Percentiles rank a stretch among this genome's conserved stretches.
These are phyloP conservation scores for Rhodosporidiobolus sp. DNA, from an alignment of 768 basidiomycete species.

Conservation along the genomic window DNA sequence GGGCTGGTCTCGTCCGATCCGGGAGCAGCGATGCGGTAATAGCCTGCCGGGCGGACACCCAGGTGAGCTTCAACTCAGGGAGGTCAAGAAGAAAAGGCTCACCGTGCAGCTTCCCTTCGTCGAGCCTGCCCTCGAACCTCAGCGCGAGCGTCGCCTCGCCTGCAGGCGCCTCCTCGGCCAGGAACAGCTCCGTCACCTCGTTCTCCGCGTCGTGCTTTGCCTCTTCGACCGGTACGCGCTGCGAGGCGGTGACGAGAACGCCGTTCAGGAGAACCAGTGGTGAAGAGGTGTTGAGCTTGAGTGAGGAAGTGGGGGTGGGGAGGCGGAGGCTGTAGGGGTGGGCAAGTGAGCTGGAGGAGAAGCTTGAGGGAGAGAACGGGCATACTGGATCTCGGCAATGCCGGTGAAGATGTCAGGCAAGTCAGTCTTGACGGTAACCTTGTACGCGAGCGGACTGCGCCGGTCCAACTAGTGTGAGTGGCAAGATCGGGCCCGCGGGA, in stretches of 20 bases:
- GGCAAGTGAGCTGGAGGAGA: not conserved
- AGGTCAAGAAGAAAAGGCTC: not conserved
- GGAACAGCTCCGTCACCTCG: not conserved
- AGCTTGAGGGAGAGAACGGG: too few species aligned
- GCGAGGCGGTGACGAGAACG: not conserved
- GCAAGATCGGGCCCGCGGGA: too few species aligned
- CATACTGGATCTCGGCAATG: constrained; percentile 11
- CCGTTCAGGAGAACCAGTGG: constrained; percentile 6
- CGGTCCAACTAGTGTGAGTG: too few species aligned
- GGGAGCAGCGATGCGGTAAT: constrained; percentile 13
- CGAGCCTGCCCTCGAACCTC: constrained; percentile 14
- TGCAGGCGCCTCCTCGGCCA: not conserved
- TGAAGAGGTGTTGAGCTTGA: constrained; percentile 8
- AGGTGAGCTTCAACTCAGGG: too few species aligned
- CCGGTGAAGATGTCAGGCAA: constrained; percentile 3
- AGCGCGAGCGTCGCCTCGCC: constrained; percentile 12
- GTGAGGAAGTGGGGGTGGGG: not conserved
- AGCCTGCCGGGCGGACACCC: not conserved
- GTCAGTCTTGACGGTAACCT: constrained; percentile 11
- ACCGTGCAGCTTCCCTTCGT: constrained; percentile 1
- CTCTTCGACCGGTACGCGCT: not conserved
- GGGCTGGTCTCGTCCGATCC: not conserved
- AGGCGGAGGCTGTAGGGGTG: constrained; percentile 22
- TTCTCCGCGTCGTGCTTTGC: not conserved
- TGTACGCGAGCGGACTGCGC: constrained; percentile 3